A percentile compares a stretch with the other conserved stretches of the same genome.
phyloP scores from a whole-genome alignment of 441 rosid species.

The Populus hybrid region DNA sequence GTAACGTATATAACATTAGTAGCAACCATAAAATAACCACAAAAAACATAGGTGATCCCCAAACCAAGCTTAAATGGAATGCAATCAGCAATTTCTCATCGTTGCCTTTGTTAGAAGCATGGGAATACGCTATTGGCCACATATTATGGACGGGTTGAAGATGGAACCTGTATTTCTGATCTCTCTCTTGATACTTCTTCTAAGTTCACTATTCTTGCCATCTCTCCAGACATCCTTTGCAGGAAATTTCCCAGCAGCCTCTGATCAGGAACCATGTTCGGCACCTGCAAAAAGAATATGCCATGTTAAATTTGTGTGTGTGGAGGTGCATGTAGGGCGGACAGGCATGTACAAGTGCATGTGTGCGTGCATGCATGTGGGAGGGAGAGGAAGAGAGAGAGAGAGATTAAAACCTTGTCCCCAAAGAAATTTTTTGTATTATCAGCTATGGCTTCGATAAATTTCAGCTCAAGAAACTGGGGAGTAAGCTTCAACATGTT shows the following conservation, averaged over 20 bases:
- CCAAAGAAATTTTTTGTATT: conserved; percentile 90
- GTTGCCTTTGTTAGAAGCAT: background rate
- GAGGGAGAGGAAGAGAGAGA: conserved; percentile 5
- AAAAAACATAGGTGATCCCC: background rate
- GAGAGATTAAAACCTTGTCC: conserved; percentile 53
- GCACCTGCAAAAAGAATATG: conserved; percentile 45
- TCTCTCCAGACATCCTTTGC: conserved; percentile 34
- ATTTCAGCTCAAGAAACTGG: conserved; percentile 74
- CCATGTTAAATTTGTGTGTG: background rate
- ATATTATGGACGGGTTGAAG: background rate
- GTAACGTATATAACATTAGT: background rate
- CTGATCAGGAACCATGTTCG: conserved; percentile 82
- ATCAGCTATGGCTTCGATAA: conserved; percentile 76
- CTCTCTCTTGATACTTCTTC: background rate
- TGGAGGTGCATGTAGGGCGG: background rate
- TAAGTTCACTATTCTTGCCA: conserved; percentile 15
- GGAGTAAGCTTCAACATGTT: conserved; percentile 87
- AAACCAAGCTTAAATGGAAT: background rate
- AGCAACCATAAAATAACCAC: background rate
- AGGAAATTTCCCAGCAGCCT: conserved; percentile 81
- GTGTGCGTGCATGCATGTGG: conserved; percentile 2
- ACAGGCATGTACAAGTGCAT: background rate
- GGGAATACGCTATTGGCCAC: background rate
- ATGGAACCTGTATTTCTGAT: too few relatives aligned
- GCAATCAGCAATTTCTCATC: background rate